Percentiles rank a stretch among this genome's conserved stretches.
These are phyloP conservation scores for Lepidium aucheri DNA, from an alignment of 345 rosid genomes.

Conservation along the genomic window DNA sequence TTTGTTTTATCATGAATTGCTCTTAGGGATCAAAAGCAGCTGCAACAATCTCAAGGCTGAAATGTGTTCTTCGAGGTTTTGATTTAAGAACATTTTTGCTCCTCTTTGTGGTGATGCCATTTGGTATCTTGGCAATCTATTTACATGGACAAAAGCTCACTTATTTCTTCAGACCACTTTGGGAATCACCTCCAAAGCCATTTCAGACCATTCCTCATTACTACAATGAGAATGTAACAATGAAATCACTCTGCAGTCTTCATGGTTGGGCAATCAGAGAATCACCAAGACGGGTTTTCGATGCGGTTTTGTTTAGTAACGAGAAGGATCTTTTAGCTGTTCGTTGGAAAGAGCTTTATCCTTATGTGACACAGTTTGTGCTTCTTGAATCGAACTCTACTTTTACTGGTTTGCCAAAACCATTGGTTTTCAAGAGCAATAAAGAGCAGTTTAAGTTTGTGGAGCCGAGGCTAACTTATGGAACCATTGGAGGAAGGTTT, in stretches of 20 bases:
- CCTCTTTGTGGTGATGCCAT: slow-evolving; percentile 21
- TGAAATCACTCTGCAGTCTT: slow-evolving; percentile 61
- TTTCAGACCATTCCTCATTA: slow-evolving; percentile 24
- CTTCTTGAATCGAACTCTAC: slow-evolving; percentile 90
- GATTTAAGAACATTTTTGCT: slow-evolving; percentile 14
- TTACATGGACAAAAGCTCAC: slow-evolving; percentile 30
- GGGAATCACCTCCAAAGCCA: slow-evolving; percentile 29
- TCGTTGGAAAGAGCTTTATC: slow-evolving; percentile 87
- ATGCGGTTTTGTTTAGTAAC: slow-evolving; percentile 76
- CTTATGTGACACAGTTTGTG: slow-evolving; percentile 72
- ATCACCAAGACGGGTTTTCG: slow-evolving; percentile 68
- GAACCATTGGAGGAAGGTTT: slow-evolving; percentile 71
- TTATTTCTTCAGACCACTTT: slow-evolving; percentile 26
- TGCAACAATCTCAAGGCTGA: slow-evolving; percentile 25
- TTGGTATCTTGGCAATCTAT: slow-evolving; percentile 20
- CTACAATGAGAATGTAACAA: slow-evolving; percentile 50
- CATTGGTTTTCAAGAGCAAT: slow-evolving; percentile 46
- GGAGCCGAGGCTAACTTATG: slow-evolving; percentile 72
- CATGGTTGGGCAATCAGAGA: slow-evolving; percentile 87
- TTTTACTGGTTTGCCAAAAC: slow-evolving; percentile 61
- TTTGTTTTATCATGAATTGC: not conserved
- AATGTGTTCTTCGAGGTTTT: slow-evolving; percentile 25
- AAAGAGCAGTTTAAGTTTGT: slow-evolving; percentile 52
- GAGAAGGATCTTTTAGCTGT: slow-evolving; percentile 62
- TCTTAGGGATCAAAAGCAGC: slow-evolving; percentile 26